These are phyloP conservation scores for Cryptococcus sp. DNA, from an alignment of 1,284 basidiomycete species.

Conservation along the genomic window DNA sequence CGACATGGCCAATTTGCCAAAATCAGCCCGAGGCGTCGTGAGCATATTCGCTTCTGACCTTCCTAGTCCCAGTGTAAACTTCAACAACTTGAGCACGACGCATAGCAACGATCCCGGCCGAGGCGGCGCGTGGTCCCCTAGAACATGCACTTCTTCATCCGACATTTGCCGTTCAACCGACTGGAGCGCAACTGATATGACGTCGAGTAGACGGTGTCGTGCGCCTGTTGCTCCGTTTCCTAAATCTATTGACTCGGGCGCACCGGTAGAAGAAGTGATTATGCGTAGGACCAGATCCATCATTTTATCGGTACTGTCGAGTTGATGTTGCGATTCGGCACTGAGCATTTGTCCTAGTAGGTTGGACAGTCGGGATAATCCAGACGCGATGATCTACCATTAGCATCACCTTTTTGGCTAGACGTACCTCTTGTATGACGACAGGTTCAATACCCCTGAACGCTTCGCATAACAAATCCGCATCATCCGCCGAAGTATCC, in stretches of 20 bases:
- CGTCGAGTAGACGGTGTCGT: slow-evolving; percentile 34
- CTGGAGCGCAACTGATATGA: slow-evolving; percentile 34
- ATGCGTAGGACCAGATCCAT: slow-evolving; percentile 40
- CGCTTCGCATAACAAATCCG: slow-evolving; percentile 42
- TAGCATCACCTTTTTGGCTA: background rate
- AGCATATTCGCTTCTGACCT: slow-evolving; percentile 17
- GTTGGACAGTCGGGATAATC: slow-evolving; percentile 32
- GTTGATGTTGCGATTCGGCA: slow-evolving; percentile 30
- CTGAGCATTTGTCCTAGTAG: slow-evolving; percentile 32
- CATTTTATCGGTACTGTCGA: slow-evolving; percentile 17
- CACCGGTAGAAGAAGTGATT: slow-evolving; percentile 20
- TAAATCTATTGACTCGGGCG: background rate
- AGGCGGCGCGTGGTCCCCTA: slow-evolving; percentile 24
- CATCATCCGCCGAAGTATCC: slow-evolving; percentile 37
- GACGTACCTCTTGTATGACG: slow-evolving; percentile 32
- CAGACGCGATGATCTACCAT: slow-evolving; percentile 29
- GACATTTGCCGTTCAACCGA: slow-evolving; percentile 32
- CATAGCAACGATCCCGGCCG: slow-evolving; percentile 26
- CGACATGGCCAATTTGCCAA: slow-evolving; percentile 25
- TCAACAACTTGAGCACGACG: slow-evolving; percentile 28
- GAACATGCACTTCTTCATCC: slow-evolving; percentile 22
- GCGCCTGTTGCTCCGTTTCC: slow-evolving; percentile 20
- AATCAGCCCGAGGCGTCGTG: slow-evolving; percentile 34
- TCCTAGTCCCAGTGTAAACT: slow-evolving; percentile 27
- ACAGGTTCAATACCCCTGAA: slow-evolving; percentile 41